phyloP scores from a whole-genome alignment of 2,329 filamentous ascomycete genomes.

The Diplodia seriata region DNA sequence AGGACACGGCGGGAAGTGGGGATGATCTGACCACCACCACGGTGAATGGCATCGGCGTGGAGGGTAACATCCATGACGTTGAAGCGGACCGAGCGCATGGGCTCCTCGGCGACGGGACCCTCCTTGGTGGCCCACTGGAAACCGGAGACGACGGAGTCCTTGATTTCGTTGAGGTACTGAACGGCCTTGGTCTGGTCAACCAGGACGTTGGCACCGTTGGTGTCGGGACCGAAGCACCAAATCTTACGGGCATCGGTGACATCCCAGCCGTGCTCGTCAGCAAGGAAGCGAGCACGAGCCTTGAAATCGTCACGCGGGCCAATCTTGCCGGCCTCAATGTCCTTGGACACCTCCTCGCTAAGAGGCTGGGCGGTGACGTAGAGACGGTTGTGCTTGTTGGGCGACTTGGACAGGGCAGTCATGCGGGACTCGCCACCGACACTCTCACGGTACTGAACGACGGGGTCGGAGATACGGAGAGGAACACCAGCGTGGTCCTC shows the following conservation, averaged over 20 bases:
- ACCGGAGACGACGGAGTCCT: slow-evolving; percentile 98
- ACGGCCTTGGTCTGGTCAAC: slow-evolving; percentile 99
- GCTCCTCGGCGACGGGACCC: slow-evolving; percentile 97
- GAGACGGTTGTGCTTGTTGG: slow-evolving; percentile 99
- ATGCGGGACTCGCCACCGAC: slow-evolving; percentile 86
- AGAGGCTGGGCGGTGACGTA: slow-evolving; percentile 94
- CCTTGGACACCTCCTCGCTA: slow-evolving; percentile 86
- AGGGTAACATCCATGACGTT: slow-evolving; percentile 99
- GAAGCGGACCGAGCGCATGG: slow-evolving; percentile 95
- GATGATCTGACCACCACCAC: slow-evolving; percentile 99
- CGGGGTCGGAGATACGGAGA: slow-evolving; percentile 96
- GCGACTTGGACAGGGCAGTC: slow-evolving; percentile 97
- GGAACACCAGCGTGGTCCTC: slow-evolving; percentile 99
- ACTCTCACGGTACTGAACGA: slow-evolving; percentile 98
- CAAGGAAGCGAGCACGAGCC: slow-evolving; percentile 91
- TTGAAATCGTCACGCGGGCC: slow-evolving; percentile 98
- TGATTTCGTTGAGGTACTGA: slow-evolving; percentile 99
- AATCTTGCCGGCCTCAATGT: slow-evolving; percentile 93
- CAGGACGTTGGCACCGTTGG: slow-evolving; percentile 95
- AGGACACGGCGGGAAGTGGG: slow-evolving; percentile 97
- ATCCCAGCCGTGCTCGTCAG: slow-evolving; percentile 98
- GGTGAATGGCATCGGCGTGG: slow-evolving; percentile 99
- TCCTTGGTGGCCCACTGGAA: slow-evolving; percentile 99
- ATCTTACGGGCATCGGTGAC: slow-evolving; percentile 99
- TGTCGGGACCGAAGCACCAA: slow-evolving; percentile 99